phyloP scores from a whole-genome alignment of 768 basidiomycete species.

The Mrakia blollopis region DNA sequence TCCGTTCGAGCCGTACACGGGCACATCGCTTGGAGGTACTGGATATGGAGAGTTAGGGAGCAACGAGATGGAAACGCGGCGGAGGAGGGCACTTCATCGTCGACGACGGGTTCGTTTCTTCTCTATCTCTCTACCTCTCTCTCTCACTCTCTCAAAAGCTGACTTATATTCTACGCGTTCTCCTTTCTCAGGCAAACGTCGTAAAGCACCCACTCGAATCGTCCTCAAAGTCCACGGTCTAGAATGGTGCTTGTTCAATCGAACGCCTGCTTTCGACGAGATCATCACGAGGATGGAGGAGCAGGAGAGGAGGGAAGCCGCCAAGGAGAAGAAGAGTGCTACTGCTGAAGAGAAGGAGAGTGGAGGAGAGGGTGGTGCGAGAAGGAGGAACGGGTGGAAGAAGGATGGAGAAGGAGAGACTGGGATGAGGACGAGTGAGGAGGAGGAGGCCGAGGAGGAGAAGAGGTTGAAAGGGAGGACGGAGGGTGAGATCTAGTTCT shows the following conservation, averaged over 20 bases:
- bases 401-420: neutral
- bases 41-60: slow-evolving; percentile 75
- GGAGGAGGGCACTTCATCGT: slow-evolving; percentile 39
- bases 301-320: slow-evolving; percentile 7
- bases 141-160: neutral
- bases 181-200: slow-evolving; percentile 28
- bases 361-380: neutral
- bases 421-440: too few species aligned
- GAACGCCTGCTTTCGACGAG: slow-evolving; percentile 79
- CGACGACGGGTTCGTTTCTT: neutral
- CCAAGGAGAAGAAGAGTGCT: neutral
- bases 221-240: slow-evolving; percentile 74
- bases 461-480: neutral
- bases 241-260: slow-evolving; percentile 90
- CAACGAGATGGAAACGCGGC: slow-evolving; percentile 60
- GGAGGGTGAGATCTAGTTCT: neutral
- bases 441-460: too few species aligned
- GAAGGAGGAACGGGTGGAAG: neutral
- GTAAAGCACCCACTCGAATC: slow-evolving; percentile 54
- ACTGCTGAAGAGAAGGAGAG: neutral
- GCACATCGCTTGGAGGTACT: slow-evolving; percentile 88
- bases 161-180: neutral
- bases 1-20: slow-evolving; percentile 77
- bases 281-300: slow-evolving; percentile 58
- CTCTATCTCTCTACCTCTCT: neutral